A percentile compares a stretch with the other conserved stretches of the same genome.
Conservation (phyloP, 1,284 basidiomycete genomes). For the Apiotrichum sp. region DNA sequence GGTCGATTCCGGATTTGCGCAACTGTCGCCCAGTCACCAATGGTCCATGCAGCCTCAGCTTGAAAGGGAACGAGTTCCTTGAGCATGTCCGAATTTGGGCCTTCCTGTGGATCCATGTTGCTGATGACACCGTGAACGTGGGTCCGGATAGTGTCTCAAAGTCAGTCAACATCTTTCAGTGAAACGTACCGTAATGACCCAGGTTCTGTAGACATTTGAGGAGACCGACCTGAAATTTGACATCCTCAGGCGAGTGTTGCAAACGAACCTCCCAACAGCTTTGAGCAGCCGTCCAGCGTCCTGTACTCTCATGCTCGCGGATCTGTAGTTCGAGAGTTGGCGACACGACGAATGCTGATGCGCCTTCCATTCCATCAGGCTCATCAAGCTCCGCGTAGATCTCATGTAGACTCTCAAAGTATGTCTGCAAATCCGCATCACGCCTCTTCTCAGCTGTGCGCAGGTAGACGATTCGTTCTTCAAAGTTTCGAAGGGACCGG, state of each 20-base stretch:
- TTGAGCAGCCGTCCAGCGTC: constrained; percentile 95
- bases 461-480: constrained; percentile 62
- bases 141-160: constrained; percentile 82
- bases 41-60: constrained; percentile 92
- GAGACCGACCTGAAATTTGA: constrained; percentile 83
- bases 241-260: constrained; percentile 81
- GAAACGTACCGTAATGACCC: constrained; percentile 84
- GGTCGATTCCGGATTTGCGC: constrained; percentile 50
- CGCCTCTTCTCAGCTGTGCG: constrained; percentile 49
- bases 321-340: constrained; percentile 96
- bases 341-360: constrained; percentile 80
- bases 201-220: constrained; percentile 87
- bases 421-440: constrained; percentile 58
- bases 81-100: constrained; percentile 66
- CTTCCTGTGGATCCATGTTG: constrained; percentile 49
- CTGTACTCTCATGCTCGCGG: constrained; percentile 94
- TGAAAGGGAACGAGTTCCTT: constrained; percentile 72
- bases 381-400: constrained; percentile 96
- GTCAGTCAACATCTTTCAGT: not conserved
- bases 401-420: constrained; percentile 89
- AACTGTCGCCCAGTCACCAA: constrained; percentile 86
- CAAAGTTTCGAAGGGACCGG: constrained; percentile 89
- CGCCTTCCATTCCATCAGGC: constrained; percentile 98
- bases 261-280: constrained; percentile 99
- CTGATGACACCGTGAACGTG: constrained; percentile 90